Base-by-base conservation (phyloP, 2,329 filamentous ascomycete species). In the Microcera coccophila region DNA sequence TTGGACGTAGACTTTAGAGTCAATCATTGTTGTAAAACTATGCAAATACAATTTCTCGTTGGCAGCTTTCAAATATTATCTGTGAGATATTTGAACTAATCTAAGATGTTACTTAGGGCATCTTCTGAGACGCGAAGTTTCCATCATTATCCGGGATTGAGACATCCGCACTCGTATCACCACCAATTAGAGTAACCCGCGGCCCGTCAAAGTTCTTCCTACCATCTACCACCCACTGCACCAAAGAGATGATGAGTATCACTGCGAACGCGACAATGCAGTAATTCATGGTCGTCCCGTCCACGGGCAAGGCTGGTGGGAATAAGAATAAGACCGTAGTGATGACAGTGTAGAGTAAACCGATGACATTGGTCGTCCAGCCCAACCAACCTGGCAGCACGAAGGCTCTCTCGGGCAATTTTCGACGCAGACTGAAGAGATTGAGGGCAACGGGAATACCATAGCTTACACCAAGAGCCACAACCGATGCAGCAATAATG, bases 311-410 rank as follows among this genome's bases (percentile, higher is more conserved):
- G 1, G 71, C 74, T 0, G 84, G 83, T 2, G 85, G 84, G 59
- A 88, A 86, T 21, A 87, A 68, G 62, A 88, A 88, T 0, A 89
- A 71, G 0, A 88, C 78, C 0, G 82, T 87, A 0, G 83, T 87
- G 4, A 88, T 65, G 8, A 78, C 63, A 2, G 83, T 79, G 56
- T 85, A 88, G 0, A 68, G 70, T 16, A 88, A 65, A 2, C 83
- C 83, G 20, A 61, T 52, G 5, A 55, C 50, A 29, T 69, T 61
- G 2, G 49, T 45, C 1, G 52, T 58, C 68, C 68, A 70, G 5
- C 67, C 68, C 2, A 68, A 47, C 55, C 59, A 62, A 4, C 38
- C 40, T 0, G 60, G 55, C 7, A 71, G 50, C 17, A 58, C 59
- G 48, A 69, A 71, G 0, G 59, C 58, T 7, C 62, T 43, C 4